A percentile compares a stretch with the other conserved stretches of the same genome.
Evolutionary conservation across 1,284 basidiomycete species (phyloP).

Genomic region (Inonotus hispidus): DNA sequence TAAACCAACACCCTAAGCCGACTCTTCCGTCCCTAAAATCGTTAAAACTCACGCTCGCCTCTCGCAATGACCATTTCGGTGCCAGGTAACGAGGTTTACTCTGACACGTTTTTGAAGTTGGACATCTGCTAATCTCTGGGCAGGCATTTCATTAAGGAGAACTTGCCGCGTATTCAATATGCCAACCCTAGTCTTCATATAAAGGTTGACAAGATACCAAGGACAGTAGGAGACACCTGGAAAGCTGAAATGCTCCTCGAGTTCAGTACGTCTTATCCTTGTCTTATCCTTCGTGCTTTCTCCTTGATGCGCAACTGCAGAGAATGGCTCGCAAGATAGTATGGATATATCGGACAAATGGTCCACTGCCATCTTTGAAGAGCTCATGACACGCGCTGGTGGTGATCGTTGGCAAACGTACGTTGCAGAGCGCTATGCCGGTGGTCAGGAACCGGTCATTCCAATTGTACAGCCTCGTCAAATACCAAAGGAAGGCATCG

Average conservation of each 20-base stretch:
- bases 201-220: constrained; percentile 45
- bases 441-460: constrained; percentile 45
- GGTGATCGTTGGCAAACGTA: constrained; percentile 53
- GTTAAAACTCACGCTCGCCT: constrained; percentile 53
- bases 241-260: constrained; percentile 52
- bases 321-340: constrained; percentile 43
- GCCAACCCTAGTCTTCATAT: constrained; percentile 62
- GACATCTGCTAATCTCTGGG: background rate
- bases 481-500: constrained; percentile 40
- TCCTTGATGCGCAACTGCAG: constrained; percentile 30
- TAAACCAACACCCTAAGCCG: constrained; percentile 53
- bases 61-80: constrained; percentile 67
- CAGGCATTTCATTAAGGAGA: constrained; percentile 72
- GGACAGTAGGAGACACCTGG: constrained; percentile 49
- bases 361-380: constrained; percentile 59
- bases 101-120: background rate
- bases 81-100: constrained; percentile 40
- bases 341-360: constrained; percentile 58
- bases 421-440: constrained; percentile 41
- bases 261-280: constrained; percentile 44
- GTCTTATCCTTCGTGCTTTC: background rate
- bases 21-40: constrained; percentile 44
- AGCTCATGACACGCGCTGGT: constrained; percentile 63
- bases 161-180: constrained; percentile 67
- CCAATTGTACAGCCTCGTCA: constrained; percentile 26